A percentile compares a stretch with the other conserved stretches of the same genome.
phyloP scores from a whole-genome alignment of 2,329 filamentous ascomycete genomes.

The Fusarium temperatum region DNA sequence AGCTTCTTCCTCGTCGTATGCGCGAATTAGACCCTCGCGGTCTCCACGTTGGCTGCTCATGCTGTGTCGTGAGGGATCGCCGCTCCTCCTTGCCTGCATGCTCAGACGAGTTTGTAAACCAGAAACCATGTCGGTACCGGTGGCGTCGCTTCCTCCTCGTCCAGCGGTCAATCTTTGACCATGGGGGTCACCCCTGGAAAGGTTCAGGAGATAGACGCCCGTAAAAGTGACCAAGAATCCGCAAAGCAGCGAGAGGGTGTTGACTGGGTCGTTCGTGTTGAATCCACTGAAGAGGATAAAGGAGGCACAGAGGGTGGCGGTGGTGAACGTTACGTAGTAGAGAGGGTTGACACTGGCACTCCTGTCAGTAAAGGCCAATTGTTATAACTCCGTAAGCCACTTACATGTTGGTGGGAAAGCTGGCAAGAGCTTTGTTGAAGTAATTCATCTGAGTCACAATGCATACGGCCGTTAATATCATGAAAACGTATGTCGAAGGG shows the following conservation, averaged over 20 bases:
- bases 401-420: slow-evolving; percentile 97
- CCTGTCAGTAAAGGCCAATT: background rate
- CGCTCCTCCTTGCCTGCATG: slow-evolving; percentile 88
- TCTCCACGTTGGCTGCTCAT: slow-evolving; percentile 73
- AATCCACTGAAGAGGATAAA: slow-evolving; percentile 97
- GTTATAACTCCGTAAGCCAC: slow-evolving; percentile 45
- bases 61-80: slow-evolving; percentile 70
- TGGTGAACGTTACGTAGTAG: slow-evolving; percentile 98
- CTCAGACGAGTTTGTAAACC: slow-evolving; percentile 89
- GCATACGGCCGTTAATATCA: slow-evolving; percentile 91
- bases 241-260: slow-evolving; percentile 89
- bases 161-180: slow-evolving; percentile 73
- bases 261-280: slow-evolving; percentile 91
- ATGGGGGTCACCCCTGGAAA: slow-evolving; percentile 91
- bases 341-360: slow-evolving; percentile 83
- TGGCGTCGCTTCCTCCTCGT: slow-evolving; percentile 74
- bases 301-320: slow-evolving; percentile 89
- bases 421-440: slow-evolving; percentile 97
- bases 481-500: slow-evolving; percentile 96
- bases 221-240: slow-evolving; percentile 96
- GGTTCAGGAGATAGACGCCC: slow-evolving; percentile 93
- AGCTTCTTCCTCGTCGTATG: slow-evolving; percentile 85
- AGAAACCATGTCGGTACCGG: slow-evolving; percentile 91
- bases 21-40: slow-evolving; percentile 83
- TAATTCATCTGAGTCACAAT: slow-evolving; percentile 99